These are phyloP conservation scores for Actinomortierella ambigua DNA, from an alignment of 371 early-diverging fungal genomes.

Conservation along the genomic window DNA sequence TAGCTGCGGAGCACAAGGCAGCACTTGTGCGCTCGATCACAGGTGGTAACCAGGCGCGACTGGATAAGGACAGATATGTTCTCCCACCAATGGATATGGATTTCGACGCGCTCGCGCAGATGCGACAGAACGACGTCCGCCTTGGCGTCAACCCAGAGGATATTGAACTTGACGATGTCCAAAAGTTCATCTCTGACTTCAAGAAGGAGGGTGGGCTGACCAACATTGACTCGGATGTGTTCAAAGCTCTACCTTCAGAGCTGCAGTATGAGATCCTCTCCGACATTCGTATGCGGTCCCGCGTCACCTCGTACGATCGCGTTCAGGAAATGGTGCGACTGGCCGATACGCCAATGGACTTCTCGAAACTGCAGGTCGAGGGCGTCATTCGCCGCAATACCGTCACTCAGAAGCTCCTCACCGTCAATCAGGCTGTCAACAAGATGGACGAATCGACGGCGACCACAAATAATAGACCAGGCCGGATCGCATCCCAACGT, in stretches of 20 bases:
- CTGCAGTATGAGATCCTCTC: slow-evolving; percentile 90
- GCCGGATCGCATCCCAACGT: slow-evolving; percentile 83
- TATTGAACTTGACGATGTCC: slow-evolving; percentile 19
- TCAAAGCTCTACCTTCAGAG: slow-evolving; percentile 80
- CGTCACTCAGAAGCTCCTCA: slow-evolving; percentile 81
- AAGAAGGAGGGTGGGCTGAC: slow-evolving; percentile 54
- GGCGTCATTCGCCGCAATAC: slow-evolving; percentile 82
- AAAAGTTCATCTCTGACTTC: slow-evolving; percentile 21
- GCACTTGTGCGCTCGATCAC: not conserved
- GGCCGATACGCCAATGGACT: slow-evolving; percentile 75
- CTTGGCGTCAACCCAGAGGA: slow-evolving; percentile 22
- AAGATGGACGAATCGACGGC: slow-evolving; percentile 13
- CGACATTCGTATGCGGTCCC: slow-evolving; percentile 80
- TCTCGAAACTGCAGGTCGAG: slow-evolving; percentile 90
- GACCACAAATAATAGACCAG: slow-evolving; percentile 33
- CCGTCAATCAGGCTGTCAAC: slow-evolving; percentile 61
- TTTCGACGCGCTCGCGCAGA: slow-evolving; percentile 40
- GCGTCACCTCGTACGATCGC: slow-evolving; percentile 81
- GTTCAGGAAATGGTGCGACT: slow-evolving; percentile 72
- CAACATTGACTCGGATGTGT: slow-evolving; percentile 79
- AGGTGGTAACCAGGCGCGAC: slow-evolving; percentile 26
- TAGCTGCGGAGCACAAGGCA: slow-evolving; percentile 5
- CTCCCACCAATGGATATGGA: slow-evolving; percentile 45
- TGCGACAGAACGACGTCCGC: slow-evolving; percentile 35
- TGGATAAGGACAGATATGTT: slow-evolving; percentile 29